phyloP scores from a whole-genome alignment of 768 basidiomycete genomes.

The Kwoniella heveanensis region DNA sequence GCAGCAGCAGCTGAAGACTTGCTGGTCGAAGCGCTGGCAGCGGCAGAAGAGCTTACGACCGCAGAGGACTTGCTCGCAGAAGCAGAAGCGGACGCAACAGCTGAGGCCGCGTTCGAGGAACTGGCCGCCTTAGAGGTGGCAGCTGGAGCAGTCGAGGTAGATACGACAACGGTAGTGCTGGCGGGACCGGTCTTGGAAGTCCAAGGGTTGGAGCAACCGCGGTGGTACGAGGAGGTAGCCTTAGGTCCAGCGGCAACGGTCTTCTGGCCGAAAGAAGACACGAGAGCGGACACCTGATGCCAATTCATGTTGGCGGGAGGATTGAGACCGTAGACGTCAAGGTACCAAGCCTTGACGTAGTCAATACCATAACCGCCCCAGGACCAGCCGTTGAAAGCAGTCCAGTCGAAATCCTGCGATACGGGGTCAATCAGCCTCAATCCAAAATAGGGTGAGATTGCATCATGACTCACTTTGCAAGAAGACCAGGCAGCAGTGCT shows the following conservation, averaged over 20 bases:
- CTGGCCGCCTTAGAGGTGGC: constrained; percentile 18
- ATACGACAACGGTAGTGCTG: constrained; percentile 8
- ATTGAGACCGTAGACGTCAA: constrained; percentile 23
- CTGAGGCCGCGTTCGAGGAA: constrained; percentile 5
- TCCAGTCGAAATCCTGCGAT: constrained; percentile 23
- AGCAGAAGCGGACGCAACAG: not conserved
- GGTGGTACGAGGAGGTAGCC: constrained; percentile 17
- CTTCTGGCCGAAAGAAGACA: constrained; percentile 15
- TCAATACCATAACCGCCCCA: constrained; percentile 26
- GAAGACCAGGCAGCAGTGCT: constrained; percentile 16
- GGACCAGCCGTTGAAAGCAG: constrained; percentile 18
- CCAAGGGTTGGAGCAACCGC: constrained; percentile 29
- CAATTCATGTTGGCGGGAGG: constrained; percentile 27
- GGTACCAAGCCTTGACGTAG: constrained; percentile 31
- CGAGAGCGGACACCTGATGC: constrained; percentile 29
- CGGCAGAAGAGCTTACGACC: not conserved
- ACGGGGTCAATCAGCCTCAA: not conserved
- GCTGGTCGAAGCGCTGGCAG: constrained; percentile 4
- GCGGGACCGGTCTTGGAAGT: constrained; percentile 14
- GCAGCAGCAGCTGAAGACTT: constrained; percentile 6
- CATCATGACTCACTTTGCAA: constrained; percentile 10
- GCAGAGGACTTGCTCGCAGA: constrained; percentile 4
- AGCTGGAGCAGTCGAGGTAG: constrained; percentile 12
- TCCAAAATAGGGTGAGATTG: not conserved
- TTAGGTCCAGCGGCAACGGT: constrained; percentile 17